Conservation (phyloP, 352 stramenopile genomes). For the Phytopythium mirpurense region DNA sequence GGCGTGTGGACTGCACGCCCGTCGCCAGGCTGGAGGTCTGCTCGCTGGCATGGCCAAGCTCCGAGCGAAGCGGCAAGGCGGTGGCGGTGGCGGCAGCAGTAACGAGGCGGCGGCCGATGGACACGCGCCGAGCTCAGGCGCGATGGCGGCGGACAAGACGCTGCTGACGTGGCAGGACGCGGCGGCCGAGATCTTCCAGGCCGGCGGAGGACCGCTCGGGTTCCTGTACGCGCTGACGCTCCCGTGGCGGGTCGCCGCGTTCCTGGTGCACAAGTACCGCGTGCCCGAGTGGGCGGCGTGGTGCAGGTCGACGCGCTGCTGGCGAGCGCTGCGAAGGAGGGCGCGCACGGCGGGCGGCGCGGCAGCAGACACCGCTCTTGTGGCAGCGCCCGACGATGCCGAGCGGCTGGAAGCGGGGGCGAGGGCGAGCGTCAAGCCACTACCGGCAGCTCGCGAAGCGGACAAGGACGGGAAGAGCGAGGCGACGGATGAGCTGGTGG, state of each 20-base stretch:
- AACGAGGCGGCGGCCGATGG: background rate
- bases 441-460: too few relatives aligned
- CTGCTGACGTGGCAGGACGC: slow-evolving; percentile 36
- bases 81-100: too few relatives aligned
- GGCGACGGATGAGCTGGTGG: slow-evolving; percentile 25
- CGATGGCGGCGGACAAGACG: slow-evolving; percentile 17
- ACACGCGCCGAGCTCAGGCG: background rate
- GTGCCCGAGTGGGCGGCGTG: slow-evolving; percentile 5
- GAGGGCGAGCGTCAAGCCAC: too few relatives aligned
- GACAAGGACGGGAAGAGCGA: too few relatives aligned
- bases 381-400: background rate
- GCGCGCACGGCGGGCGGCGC: background rate
- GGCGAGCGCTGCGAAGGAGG: slow-evolving; percentile 9
- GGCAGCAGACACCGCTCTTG: background rate
- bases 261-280: slow-evolving; percentile 50
- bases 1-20: background rate
- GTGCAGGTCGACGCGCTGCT: slow-evolving; percentile 9
- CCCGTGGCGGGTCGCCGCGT: slow-evolving; percentile 32
- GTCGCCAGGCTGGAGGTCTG: background rate
- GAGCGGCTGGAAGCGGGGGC: slow-evolving; percentile 19
- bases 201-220: slow-evolving; percentile 48
- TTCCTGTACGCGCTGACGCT: slow-evolving; percentile 63
- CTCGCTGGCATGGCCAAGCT: background rate
- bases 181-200: slow-evolving; percentile 37
- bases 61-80: background rate